Evolutionary conservation across 352 stramenopile genomes (phyloP).

Genomic region (Pythium phragmitis): DNA sequence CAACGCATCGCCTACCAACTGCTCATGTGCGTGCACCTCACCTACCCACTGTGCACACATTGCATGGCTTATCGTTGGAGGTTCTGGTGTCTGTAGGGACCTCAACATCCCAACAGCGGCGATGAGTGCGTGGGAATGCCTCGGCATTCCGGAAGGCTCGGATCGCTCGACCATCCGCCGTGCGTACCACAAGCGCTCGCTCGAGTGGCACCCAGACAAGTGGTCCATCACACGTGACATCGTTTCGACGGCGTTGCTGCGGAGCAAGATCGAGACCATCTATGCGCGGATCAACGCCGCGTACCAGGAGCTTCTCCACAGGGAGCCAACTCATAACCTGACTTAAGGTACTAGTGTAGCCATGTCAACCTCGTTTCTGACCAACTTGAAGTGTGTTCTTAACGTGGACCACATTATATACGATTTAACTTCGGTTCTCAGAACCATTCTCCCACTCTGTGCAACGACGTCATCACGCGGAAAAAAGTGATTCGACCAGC

Average conservation of each 20-base stretch:
- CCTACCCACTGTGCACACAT: not conserved
- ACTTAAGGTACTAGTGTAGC: not conserved
- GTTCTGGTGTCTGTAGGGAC: constrained; percentile 24
- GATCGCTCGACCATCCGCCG: constrained; percentile 47
- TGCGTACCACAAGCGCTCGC: constrained; percentile 55
- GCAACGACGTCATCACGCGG: not conserved
- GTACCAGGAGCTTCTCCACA: constrained; percentile 41
- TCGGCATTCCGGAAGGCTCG: constrained; percentile 41
- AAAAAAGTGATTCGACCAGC: not conserved
- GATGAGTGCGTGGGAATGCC: constrained; percentile 51
- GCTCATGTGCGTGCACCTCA: constrained; percentile 44
- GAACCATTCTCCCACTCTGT: not conserved
- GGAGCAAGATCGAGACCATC: constrained; percentile 28
- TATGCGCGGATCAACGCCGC: constrained; percentile 49
- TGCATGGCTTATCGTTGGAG: not conserved
- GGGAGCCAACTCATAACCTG: not conserved
- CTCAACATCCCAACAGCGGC: constrained; percentile 33
- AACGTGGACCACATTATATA: constrained; percentile 17
- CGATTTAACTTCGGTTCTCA: not conserved
- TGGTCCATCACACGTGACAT: constrained; percentile 30
- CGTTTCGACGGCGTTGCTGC: constrained; percentile 23
- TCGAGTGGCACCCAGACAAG: constrained; percentile 78
- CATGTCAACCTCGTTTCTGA: not conserved
- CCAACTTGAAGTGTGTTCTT: constrained; percentile 11
- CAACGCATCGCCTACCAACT: constrained; percentile 44